Evolutionary conservation across 768 basidiomycete species (phyloP), one percentile per base, ranked within the genome.

Genomic region (Tulasnella calospora): DNA sequence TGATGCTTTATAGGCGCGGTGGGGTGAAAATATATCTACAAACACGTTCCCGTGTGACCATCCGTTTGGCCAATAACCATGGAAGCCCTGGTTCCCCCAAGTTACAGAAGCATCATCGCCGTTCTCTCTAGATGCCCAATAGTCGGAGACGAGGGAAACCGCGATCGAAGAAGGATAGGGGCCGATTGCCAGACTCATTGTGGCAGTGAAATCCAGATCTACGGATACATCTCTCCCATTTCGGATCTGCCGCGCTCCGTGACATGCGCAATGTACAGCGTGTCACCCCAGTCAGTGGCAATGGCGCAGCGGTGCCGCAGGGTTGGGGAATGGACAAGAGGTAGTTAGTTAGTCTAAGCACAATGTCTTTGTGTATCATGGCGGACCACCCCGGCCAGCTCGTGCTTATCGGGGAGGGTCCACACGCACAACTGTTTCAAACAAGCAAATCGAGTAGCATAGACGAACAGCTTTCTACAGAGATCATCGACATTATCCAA

Each of bases 31-130:
- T 67, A 5, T 6, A 15, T 27, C 61, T 5, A 27, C 61, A 27
- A 44, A 67, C 61, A 67, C 61, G 61, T 67, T 67, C 61, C 61
- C 61, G 61, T 67, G 61, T 33, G 61, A 67, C 61, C 61, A 35
- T 67, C 13, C 23, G 23, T 17, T 35, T 35, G 13, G 61, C 7
- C 61, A 7, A 17, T 35, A 67, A 13, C 15, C 30, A 35, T 67
- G 30, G 30, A 6, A 35, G 15, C 15, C 8, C 57, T n/a, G n/a
- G n/a, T n/a, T 55, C 23, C 21, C 23, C 30, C n/a, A 61, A 30
- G n/a, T 27, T 30, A 23, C 17, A 27, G 61, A 67, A 67, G 61
- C 61, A 67, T 9, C 30, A 30, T n/a, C n/a, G n/a, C n/a, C 30
- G 7, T 15, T 30, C 61, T 3, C 33, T 35, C 30, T 33, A 30